Conservation (phyloP, 306 rosid species). For the Clitoria ternatea region DNA sequence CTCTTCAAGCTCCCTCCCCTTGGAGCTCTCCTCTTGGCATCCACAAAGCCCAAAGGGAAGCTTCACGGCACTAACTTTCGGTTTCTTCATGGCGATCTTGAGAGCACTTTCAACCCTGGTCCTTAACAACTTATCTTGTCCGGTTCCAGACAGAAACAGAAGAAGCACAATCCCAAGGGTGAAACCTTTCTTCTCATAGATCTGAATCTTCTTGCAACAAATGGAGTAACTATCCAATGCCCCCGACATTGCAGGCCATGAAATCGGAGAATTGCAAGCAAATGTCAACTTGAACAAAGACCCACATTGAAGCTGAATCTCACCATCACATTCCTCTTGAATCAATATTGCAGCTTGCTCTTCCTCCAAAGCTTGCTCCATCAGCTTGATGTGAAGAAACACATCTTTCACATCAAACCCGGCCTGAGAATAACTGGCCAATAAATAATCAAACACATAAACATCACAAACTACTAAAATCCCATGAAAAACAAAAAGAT, state of each 20-base stretch:
- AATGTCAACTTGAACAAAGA: conserved; percentile 70
- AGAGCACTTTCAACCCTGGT: conserved; percentile 66
- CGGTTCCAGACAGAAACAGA: conserved; percentile 48
- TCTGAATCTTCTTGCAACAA: conserved; percentile 80
- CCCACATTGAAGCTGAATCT: conserved; percentile 61
- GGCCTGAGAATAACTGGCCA: conserved; percentile 79
- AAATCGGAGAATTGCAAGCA: conserved; percentile 75
- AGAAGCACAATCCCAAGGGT: conserved; percentile 70
- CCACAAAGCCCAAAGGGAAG: conserved; percentile 89
- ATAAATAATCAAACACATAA: not conserved
- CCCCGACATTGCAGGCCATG: conserved; percentile 73
- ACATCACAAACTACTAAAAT: not conserved
- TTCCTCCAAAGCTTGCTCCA: conserved; percentile 66
- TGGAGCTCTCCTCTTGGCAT: conserved; percentile 80
- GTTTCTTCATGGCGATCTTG: conserved; percentile 68
- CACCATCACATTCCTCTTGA: conserved; percentile 59
- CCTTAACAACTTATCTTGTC: conserved; percentile 56
- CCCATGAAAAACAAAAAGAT: not conserved
- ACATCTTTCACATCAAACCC: conserved; percentile 90
- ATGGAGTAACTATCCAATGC: conserved; percentile 64
- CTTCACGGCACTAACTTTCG: conserved; percentile 55
- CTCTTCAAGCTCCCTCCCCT: conserved; percentile 58
- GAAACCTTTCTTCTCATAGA: conserved; percentile 79
- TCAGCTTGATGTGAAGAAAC: conserved; percentile 80
- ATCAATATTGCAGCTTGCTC: conserved; percentile 75